phyloP scores from a whole-genome alignment of 805 yeast species.

The Cyberlindnera mycetangii region DNA sequence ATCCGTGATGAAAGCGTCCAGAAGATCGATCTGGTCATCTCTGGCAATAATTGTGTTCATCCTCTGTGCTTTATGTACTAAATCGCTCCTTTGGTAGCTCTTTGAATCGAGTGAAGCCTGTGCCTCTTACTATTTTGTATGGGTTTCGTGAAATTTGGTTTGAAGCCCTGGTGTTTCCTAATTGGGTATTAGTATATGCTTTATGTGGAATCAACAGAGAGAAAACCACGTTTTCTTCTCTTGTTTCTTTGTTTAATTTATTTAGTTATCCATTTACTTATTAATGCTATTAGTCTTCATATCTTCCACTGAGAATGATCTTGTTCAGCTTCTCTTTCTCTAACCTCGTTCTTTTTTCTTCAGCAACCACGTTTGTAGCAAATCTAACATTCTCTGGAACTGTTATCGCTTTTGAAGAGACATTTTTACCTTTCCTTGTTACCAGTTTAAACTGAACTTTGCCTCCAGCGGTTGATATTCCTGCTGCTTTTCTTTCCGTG shows the following conservation, averaged over 20 bases:
- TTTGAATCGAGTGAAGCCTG: neutral
- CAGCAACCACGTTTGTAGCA: conserved; percentile 49
- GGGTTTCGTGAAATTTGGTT: neutral
- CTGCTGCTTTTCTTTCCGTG: conserved; percentile 29
- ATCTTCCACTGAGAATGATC: conserved; percentile 42
- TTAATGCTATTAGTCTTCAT: conserved; percentile 28
- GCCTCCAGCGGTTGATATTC: conserved; percentile 8
- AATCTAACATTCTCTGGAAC: conserved; percentile 55
- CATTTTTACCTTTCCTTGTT: conserved; percentile 50
- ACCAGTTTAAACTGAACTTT: conserved; percentile 49
- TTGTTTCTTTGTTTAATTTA: too few relatives aligned
- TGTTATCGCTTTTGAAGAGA: conserved; percentile 40
- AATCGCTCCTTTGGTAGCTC: too few relatives aligned
- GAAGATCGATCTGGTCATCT: conserved; percentile 19
- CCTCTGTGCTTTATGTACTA: neutral
- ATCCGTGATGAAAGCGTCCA: conserved; percentile 17
- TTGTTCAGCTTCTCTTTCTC: conserved; percentile 58
- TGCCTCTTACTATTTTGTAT: neutral
- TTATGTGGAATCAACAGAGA: too few relatives aligned
- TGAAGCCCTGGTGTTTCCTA: neutral
- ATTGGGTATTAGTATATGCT: too few relatives aligned
- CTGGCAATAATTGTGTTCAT: conserved; percentile 8
- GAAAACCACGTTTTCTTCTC: too few relatives aligned
- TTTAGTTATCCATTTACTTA: too few relatives aligned
- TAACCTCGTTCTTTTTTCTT: conserved; percentile 45